Base-by-base conservation (phyloP, 1,284 basidiomycete genomes). In the Ceratobasidium sp. region DNA sequence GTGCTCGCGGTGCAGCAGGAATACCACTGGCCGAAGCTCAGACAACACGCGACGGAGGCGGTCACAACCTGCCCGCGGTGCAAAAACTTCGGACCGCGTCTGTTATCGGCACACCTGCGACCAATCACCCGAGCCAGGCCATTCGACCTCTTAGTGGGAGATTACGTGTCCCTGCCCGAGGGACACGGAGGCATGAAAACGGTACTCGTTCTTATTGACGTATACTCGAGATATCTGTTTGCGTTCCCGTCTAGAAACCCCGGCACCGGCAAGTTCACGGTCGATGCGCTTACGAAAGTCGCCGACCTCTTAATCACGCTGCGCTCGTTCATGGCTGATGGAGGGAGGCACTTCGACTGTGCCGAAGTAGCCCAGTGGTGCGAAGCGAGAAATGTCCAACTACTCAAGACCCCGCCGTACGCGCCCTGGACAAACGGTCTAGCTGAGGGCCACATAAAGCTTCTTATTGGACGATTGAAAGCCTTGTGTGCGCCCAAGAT, bases 351-450 rank as follows among this genome's bases (percentile, higher is more conserved):
- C 64, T 88, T 88, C 79, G 81, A 85, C 39, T 85, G 85, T 76
- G 73, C 84, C 0, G 82, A 84, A 0, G 84, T 88, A 0, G 9
- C 60, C 0, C 80, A 79, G 1, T 84, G 83, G 67, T 87, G 86
- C 3, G 46, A 18, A n/a, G 10, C 23, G 15, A 2, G 26, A 15
- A 26, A 49, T 0, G 81, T 82, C 3, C 77, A 82, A 9, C 77
- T 80, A 1, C 79, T 85, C 0, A 77, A 84, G 0, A 80, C 83
- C 0, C 78, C 86, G 0, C 84, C 85, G n/a, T 88, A 88, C 77
- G 84, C 87, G 2, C 85, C 86, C 1, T 87, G 86, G 85, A 77
- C 87, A 5, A 87, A 86, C 44, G 84, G 87, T 0, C 82, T 87
- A 0, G 81, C 86, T 0, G 84, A 87, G 63, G 84, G 83, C 4